Base-by-base conservation (phyloP, 768 basidiomycete species). In the Porphyrellus cyaneotinctus region DNA sequence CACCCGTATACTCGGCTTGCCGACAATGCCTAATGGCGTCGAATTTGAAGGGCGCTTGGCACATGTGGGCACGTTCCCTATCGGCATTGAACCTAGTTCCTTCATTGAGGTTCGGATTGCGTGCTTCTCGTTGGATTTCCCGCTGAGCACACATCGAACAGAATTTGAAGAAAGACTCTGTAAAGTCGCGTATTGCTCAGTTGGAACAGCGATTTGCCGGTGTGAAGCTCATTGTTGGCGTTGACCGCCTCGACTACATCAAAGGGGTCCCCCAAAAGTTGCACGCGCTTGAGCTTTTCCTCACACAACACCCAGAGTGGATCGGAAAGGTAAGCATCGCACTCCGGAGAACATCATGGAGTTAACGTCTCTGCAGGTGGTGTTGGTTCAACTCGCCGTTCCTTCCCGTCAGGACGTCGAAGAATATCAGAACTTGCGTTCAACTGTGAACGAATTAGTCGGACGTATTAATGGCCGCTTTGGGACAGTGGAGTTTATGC, bases 251-350 rank as follows among this genome's bases (percentile, higher is more conserved):
- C 49, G 97, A 99, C 69, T 99, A 99, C 73, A 98, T 99, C 85
- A 99, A 99, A 78, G 97, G 97, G 64, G 93, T 99, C 31, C 97
- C 97, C 2, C 97, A 99, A 70, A 99, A 99, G 72, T 73, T 99
- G 43, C 93, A 97, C 66, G 95, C 91, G 0, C 81, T 99, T 52
- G 97, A 99, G 66, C 82, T 95, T 38, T 99, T 99, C 82, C 80
- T 99, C 30, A 84, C 88, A 18, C 95, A 97, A 60, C 95, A 99
- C 68, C 97, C 97, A 5, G 97, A 99, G 72, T 98, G 95, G 95
- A 92, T 98, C 62, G 97, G 97, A 62, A 99, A 95, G 79, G 89
- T 84, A 44, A 32, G 74, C 59, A 30, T 30, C n/a, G 38, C 26
- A 22, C 18, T 2, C 30, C 8, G 15, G 31, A 33, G 11, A 33